These are phyloP conservation scores for Verticillium longisporum DNA, from an alignment of 2,329 filamentous ascomycete species.

Conservation along the genomic window DNA sequence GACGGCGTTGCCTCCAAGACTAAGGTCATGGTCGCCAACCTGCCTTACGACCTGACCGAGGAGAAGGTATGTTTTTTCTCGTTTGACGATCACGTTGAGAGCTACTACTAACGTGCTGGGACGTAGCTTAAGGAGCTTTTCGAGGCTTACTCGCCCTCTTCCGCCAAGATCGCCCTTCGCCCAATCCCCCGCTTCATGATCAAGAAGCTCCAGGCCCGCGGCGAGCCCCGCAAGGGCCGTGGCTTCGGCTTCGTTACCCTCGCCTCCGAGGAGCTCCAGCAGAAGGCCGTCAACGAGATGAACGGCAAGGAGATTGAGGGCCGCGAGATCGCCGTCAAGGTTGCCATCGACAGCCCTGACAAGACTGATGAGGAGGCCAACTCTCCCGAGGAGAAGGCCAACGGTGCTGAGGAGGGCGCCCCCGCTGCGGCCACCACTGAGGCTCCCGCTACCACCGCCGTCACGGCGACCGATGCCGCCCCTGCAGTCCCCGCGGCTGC, in stretches of 20 bases:
- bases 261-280: slow-evolving; percentile 88
- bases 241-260: slow-evolving; percentile 98
- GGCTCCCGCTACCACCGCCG: slow-evolving; percentile 15
- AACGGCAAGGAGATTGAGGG: slow-evolving; percentile 99
- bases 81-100: not conserved
- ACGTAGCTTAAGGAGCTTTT: slow-evolving; percentile 94
- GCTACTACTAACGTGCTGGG: too few relatives aligned
- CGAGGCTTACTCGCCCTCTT: slow-evolving; percentile 81
- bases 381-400: slow-evolving; percentile 38
- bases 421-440: slow-evolving; percentile 19
- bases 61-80: slow-evolving; percentile 65
- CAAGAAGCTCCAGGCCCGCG: slow-evolving; percentile 98
- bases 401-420: slow-evolving; percentile 21
- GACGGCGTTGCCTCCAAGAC: slow-evolving; percentile 98
- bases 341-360: slow-evolving; percentile 98
- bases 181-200: slow-evolving; percentile 99
- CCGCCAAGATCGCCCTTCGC: slow-evolving; percentile 96
- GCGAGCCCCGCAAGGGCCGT: slow-evolving; percentile 97
- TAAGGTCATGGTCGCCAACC: slow-evolving; percentile 99
- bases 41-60: slow-evolving; percentile 96
- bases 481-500: slow-evolving; percentile 8
- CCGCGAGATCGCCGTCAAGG: slow-evolving; percentile 98
- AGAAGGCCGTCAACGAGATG: slow-evolving; percentile 97
- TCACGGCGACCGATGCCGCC: not conserved
- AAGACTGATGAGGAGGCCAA: slow-evolving; percentile 86